phyloP scores from a whole-genome alignment of 768 basidiomycete genomes.

The Podaxis rugospora region DNA sequence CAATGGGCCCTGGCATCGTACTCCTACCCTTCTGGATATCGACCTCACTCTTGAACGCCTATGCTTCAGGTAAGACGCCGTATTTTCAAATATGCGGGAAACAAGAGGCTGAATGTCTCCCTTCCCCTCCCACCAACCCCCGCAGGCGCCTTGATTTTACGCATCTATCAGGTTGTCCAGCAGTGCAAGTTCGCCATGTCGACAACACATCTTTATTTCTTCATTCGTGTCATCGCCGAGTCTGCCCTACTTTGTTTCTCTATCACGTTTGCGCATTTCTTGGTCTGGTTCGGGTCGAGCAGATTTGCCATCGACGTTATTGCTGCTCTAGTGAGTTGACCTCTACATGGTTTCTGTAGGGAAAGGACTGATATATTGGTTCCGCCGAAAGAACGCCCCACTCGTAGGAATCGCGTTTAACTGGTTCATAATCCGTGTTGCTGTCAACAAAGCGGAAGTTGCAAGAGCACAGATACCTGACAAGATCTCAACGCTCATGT shows the following conservation, averaged over 20 bases:
- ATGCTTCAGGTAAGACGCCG: background rate
- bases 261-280: background rate
- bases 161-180: background rate
- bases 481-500: background rate
- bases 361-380: background rate
- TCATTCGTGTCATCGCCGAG: background rate
- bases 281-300: background rate
- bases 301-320: background rate
- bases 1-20: background rate
- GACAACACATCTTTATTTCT: background rate
- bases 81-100: too few species aligned
- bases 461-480: background rate
- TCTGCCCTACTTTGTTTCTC: background rate
- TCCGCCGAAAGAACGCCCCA: background rate
- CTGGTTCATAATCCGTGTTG: slow-evolving; percentile 1
- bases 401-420: slow-evolving; percentile 4
- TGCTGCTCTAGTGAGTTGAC: background rate
- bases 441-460: background rate
- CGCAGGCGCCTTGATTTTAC: background rate
- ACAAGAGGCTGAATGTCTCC: too few species aligned
- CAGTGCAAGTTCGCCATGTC: background rate
- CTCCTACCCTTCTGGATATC: background rate
- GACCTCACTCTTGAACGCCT: background rate
- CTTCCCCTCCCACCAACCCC: too few species aligned
- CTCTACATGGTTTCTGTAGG: background rate